These are phyloP conservation scores for Candida silvatica DNA, from an alignment of 805 yeast genomes.

Conservation along the genomic window DNA sequence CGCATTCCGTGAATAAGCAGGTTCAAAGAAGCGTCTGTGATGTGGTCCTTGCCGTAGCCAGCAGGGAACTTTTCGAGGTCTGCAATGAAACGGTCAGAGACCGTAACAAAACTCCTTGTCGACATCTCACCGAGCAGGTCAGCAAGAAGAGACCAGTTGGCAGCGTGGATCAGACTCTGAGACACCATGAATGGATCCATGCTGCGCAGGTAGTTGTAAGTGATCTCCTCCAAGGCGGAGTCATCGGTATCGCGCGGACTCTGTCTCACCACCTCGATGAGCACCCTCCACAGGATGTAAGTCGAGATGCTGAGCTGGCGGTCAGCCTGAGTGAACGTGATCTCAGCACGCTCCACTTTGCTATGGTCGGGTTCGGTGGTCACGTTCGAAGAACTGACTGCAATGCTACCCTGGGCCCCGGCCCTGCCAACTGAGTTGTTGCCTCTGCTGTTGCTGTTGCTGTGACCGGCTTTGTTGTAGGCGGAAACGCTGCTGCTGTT, in stretches of 20 bases:
- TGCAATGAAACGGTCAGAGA: constrained; percentile 88
- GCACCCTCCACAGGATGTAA: constrained; percentile 81
- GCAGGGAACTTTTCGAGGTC: constrained; percentile 79
- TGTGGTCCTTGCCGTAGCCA: constrained; percentile 23
- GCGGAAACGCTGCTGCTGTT: background rate
- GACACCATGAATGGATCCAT: constrained; percentile 72
- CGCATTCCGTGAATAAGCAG: constrained; percentile 88
- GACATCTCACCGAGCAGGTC: constrained; percentile 88
- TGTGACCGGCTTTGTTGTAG: background rate
- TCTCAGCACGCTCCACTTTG: constrained; percentile 36
- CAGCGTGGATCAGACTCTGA: constrained; percentile 67
- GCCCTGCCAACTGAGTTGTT: background rate
- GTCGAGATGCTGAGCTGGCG: constrained; percentile 81
- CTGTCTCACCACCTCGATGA: constrained; percentile 87
- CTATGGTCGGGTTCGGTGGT: constrained; percentile 2
- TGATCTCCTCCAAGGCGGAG: constrained; percentile 76
- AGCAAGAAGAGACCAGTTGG: constrained; percentile 92
- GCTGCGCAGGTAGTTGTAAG: constrained; percentile 78
- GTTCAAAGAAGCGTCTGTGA: constrained; percentile 45
- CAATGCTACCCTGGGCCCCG: background rate
- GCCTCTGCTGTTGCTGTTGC: background rate
- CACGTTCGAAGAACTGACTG: background rate
- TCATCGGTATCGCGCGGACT: constrained; percentile 57
- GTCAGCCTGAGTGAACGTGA: constrained; percentile 75
- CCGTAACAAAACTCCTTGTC: constrained; percentile 70